These are phyloP conservation scores for Amaranthus cruentus DNA, from an alignment of 148 eudicot genomes.

Conservation along the genomic window DNA sequence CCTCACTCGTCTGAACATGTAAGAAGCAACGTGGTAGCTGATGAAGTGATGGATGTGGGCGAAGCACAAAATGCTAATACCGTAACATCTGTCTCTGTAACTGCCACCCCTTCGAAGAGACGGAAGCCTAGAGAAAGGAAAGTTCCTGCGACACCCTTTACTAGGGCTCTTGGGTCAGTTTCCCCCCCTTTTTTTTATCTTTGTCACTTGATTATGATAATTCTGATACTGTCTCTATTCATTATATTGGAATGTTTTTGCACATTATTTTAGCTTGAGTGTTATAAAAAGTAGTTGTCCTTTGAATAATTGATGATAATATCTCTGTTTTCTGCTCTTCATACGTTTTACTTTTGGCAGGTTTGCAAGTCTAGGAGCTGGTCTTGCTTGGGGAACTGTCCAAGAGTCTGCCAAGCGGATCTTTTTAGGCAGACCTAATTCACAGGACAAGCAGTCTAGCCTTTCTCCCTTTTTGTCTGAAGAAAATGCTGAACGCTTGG, in stretches of 20 bases:
- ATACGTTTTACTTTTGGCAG: slow-evolving; percentile 29
- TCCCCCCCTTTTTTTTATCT: not conserved
- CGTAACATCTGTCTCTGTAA: not conserved
- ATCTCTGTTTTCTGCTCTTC: not conserved
- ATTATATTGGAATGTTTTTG: not conserved
- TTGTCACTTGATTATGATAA: no score
- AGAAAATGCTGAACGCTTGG: slow-evolving; percentile 86
- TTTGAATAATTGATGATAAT: not conserved
- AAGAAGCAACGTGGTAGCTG: not conserved
- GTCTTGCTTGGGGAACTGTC: slow-evolving; percentile 97
- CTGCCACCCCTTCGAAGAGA: slow-evolving; percentile 25
- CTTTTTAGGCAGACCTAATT: slow-evolving; percentile 46
- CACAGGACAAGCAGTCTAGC: slow-evolving; percentile 45
- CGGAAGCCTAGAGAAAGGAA: slow-evolving; percentile 81
- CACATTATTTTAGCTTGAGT: not conserved
- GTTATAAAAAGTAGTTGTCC: not conserved
- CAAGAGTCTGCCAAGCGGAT: slow-evolving; percentile 88
- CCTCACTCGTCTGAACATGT: slow-evolving; percentile 9
- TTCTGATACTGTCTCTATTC: not conserved
- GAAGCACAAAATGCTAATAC: slow-evolving; percentile 2
- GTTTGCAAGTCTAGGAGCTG: slow-evolving; percentile 96
- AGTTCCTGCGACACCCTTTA: slow-evolving; percentile 89
- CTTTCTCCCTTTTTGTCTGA: slow-evolving; percentile 78
- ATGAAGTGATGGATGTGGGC: not conserved
- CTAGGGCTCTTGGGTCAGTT: slow-evolving; percentile 89